phyloP scores from a whole-genome alignment of 371 early-diverging fungal genomes.

The Actinomortierella wolfii region DNA sequence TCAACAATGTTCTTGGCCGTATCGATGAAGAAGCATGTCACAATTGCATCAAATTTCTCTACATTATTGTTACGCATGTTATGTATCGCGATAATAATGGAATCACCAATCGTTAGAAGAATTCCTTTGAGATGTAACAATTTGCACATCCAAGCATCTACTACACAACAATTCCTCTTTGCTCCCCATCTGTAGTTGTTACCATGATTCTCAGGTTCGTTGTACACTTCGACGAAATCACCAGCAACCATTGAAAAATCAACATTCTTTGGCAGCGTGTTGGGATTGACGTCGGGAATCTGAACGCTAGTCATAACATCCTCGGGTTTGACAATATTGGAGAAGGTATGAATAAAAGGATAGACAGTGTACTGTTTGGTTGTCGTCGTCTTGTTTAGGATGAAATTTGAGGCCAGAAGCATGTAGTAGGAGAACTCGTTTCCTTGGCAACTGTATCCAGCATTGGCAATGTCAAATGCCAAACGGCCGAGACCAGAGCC shows the following conservation, averaged over 20 bases:
- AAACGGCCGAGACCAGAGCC: constrained; percentile 93
- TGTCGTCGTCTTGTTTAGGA: constrained; percentile 71
- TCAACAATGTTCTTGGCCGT: constrained; percentile 91
- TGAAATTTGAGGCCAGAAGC: constrained; percentile 87
- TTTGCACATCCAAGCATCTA: too few relatives aligned
- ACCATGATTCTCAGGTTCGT: constrained; percentile 58
- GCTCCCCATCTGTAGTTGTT: too few relatives aligned
- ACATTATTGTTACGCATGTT: constrained; percentile 1
- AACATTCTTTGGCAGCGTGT: constrained; percentile 63
- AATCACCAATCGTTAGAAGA: not conserved
- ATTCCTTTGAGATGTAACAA: not conserved
- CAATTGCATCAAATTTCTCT: constrained; percentile 87
- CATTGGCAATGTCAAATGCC: constrained; percentile 81
- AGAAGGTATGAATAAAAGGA: constrained; percentile 91
- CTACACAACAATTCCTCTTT: too few relatives aligned
- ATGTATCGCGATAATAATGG: constrained; percentile 1
- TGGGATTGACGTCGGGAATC: constrained; percentile 86
- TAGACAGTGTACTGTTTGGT: constrained; percentile 71
- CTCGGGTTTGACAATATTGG: constrained; percentile 67
- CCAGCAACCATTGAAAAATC: constrained; percentile 97
- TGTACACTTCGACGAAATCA: constrained; percentile 92
- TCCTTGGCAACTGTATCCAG: constrained; percentile 85
- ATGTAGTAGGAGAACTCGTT: constrained; percentile 83
- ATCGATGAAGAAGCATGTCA: constrained; percentile 96
- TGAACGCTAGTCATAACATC: constrained; percentile 68